Percentiles rank a stretch among this genome's conserved stretches.
Evolutionary conservation across 2,329 filamentous ascomycete species (phyloP).

Genomic region (Pseudogymnoascus sp.): DNA sequence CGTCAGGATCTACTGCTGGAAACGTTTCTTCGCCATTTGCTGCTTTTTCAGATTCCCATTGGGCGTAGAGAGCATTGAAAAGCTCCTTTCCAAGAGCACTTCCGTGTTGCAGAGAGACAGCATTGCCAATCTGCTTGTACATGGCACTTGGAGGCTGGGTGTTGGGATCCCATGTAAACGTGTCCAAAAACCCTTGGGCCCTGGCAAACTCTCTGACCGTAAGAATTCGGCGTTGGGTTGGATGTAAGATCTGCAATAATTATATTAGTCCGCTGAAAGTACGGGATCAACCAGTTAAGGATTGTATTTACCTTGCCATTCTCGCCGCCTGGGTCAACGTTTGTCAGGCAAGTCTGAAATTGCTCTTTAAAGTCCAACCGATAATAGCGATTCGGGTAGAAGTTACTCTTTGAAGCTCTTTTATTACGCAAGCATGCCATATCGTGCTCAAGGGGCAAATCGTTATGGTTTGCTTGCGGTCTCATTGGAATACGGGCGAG

Average conservation of each 20-base stretch:
- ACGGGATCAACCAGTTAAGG: not conserved
- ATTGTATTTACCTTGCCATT: constrained; percentile 17
- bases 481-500: not conserved
- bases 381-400: constrained; percentile 1
- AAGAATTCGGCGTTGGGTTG: constrained; percentile 15
- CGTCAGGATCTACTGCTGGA: not conserved
- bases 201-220: constrained; percentile 19
- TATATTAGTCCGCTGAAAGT: not conserved
- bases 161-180: constrained; percentile 16
- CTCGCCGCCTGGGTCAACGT: constrained; percentile 14
- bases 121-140: constrained; percentile 18
- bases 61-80: constrained; percentile 3
- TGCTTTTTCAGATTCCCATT: not conserved
- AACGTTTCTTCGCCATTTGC: not conserved
- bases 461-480: not conserved
- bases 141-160: constrained; percentile 2
- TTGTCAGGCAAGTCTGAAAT: not conserved
- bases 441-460: not conserved
- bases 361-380: not conserved
- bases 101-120: constrained; percentile 17
- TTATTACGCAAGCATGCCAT: not conserved
- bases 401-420: not conserved
- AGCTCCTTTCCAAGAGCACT: constrained; percentile 13
- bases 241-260: constrained; percentile 17
- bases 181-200: constrained; percentile 19